These are phyloP conservation scores for Cordyceps militaris DNA, from an alignment of 2,329 filamentous ascomycete species.

Conservation along the genomic window DNA sequence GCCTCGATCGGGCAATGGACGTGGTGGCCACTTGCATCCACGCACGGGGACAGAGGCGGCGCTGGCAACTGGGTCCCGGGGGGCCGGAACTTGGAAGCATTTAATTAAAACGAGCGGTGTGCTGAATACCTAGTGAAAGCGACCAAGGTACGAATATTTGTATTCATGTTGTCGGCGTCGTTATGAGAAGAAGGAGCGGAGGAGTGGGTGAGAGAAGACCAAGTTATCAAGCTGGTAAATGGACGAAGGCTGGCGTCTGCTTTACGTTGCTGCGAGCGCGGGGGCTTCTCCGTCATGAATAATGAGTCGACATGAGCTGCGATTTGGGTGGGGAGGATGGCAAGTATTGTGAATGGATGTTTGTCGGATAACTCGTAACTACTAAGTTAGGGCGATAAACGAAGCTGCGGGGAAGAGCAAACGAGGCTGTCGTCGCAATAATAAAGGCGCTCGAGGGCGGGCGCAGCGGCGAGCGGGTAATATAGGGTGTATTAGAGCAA, in stretches of 20 bases:
- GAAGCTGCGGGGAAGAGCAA: background rate
- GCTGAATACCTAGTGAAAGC: too few relatives aligned
- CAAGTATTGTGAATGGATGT: background rate
- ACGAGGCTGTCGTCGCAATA: background rate
- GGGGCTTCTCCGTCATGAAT: too few relatives aligned
- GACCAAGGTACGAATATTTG: too few relatives aligned
- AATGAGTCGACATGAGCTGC: too few relatives aligned
- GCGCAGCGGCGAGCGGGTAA: background rate
- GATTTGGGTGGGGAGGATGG: background rate
- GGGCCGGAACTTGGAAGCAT: background rate
- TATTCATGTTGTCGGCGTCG: background rate
- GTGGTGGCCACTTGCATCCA: background rate
- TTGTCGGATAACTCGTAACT: too few relatives aligned
- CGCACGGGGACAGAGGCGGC: constrained; percentile 4
- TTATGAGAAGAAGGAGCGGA: background rate
- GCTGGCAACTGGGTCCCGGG: background rate
- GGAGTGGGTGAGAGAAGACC: too few relatives aligned
- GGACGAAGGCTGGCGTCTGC: too few relatives aligned
- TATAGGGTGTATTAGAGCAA: background rate
- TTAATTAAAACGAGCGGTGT: background rate
- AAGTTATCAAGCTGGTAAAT: too few relatives aligned
- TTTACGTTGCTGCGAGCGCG: too few relatives aligned
- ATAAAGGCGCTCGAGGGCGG: background rate
- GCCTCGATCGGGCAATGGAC: constrained; percentile 6
- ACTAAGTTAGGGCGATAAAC: background rate